These are phyloP conservation scores for Fusarium zealandicum DNA, from an alignment of 2,329 filamentous ascomycete species.

Conservation along the genomic window DNA sequence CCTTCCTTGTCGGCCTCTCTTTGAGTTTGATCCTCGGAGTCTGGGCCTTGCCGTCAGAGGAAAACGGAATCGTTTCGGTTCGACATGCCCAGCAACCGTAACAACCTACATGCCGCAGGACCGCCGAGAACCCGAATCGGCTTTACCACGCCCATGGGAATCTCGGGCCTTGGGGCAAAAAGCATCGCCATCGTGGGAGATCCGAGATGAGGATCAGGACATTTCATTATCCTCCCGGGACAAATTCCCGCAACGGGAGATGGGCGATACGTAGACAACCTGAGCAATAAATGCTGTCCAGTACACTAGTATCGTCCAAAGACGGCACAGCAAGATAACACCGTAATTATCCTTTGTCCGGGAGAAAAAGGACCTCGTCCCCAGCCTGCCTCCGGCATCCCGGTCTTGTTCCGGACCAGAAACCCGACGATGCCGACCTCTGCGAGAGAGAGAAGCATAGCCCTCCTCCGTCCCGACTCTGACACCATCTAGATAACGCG, in stretches of 20 bases:
- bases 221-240: neutral
- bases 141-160: too few relatives aligned
- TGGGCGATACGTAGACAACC: neutral
- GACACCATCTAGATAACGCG: constrained; percentile 23
- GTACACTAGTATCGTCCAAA: neutral
- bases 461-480: constrained; percentile 8
- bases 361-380: constrained; percentile 11
- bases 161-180: neutral
- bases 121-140: constrained; percentile 25
- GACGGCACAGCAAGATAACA: neutral
- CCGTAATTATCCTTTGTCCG: too few relatives aligned
- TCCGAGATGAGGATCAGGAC: neutral
- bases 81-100: constrained; percentile 20
- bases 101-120: constrained; percentile 16
- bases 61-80: constrained; percentile 21
- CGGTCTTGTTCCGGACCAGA: constrained; percentile 9
- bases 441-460: constrained; percentile 6
- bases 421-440: constrained; percentile 23
- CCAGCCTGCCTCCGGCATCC: neutral
- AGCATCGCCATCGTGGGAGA: neutral
- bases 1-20: constrained; percentile 12
- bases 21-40: neutral
- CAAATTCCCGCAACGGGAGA: constrained; percentile 1
- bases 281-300: too few relatives aligned
- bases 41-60: constrained; percentile 7